Conservation (phyloP, 176 grass and related monocot genomes). For the Coix lacrymajobi region DNA sequence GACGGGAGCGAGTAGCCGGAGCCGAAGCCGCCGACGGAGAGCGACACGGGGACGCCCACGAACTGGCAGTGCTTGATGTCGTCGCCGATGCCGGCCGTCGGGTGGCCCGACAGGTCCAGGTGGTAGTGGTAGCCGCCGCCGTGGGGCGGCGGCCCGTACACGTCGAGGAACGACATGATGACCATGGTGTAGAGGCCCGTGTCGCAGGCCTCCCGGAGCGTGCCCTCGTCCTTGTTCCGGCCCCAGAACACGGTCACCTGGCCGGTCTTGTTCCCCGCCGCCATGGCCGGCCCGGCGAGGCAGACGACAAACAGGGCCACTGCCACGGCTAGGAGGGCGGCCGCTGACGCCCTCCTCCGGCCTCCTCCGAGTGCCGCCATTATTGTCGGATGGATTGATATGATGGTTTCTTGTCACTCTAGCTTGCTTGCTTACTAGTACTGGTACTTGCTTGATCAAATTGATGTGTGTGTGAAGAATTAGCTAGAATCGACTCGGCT, state of each 20-base stretch:
- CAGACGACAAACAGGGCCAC: neutral
- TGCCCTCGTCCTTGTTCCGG: too few species aligned
- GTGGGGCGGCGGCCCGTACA: neutral
- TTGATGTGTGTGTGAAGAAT: neutral
- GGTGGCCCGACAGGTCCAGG: conserved; percentile 14
- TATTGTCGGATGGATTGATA: neutral
- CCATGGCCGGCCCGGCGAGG: neutral
- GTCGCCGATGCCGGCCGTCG: neutral
- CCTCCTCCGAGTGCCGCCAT: neutral
- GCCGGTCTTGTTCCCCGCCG: conserved; percentile 15
- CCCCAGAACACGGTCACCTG: conserved; percentile 24
- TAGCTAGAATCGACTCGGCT: neutral
- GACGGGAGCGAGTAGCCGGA: neutral
- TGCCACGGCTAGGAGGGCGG: neutral
- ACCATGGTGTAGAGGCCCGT: conserved; percentile 9
- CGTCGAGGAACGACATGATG: conserved; percentile 17
- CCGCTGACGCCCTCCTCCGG: neutral
- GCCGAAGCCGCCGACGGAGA: conserved; percentile 27
- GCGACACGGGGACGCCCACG: neutral
- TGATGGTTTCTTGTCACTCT: neutral
- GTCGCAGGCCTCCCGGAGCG: conserved; percentile 3
- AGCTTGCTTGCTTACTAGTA: neutral
- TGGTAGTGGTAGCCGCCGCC: neutral
- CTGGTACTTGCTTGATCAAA: neutral
- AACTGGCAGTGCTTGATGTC: conserved; percentile 30